phyloP scores from a whole-genome alignment of 805 yeast genomes.

The Grigorovia yakushimaensis region DNA sequence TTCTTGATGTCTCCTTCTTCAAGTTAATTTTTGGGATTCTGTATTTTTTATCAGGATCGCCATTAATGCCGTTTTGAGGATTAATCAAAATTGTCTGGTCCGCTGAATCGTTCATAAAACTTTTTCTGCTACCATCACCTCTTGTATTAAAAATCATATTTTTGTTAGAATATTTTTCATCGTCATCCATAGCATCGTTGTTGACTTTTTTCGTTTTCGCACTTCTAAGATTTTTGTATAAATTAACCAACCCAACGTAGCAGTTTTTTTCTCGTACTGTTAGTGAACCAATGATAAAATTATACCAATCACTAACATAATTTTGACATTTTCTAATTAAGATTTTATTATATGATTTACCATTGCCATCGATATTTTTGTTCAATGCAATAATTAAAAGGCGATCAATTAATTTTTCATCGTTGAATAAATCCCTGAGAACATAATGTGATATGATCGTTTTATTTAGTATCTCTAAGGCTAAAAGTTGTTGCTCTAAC shows the following conservation, averaged over 20 bases:
- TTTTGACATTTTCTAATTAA: conserved; percentile 36
- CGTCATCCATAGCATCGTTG: neutral
- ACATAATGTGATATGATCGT: conserved; percentile 15
- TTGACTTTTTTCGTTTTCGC: neutral
- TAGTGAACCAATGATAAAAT: conserved; percentile 25
- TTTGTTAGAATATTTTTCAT: too few species aligned
- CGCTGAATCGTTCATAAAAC: conserved; percentile 46
- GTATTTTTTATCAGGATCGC: conserved; percentile 27
- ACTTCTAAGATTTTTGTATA: neutral
- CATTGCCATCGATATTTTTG: conserved; percentile 10
- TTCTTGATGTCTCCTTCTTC: conserved; percentile 61
- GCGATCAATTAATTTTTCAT: conserved; percentile 56
- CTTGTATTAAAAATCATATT: conserved; percentile 16
- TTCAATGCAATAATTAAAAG: conserved; percentile 31
- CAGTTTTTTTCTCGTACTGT: neutral
- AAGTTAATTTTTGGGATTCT: conserved; percentile 62
- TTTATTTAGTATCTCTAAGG: conserved; percentile 52
- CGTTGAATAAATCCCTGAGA: conserved; percentile 47
- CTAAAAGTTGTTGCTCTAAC: conserved; percentile 51
- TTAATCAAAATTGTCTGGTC: conserved; percentile 30
- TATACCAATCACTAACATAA: conserved; percentile 59
- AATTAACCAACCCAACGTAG: neutral
- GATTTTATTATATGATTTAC: conserved; percentile 24
- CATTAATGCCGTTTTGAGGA: conserved; percentile 11
- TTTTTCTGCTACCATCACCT: conserved; percentile 32